Percentiles rank a stretch among this genome's conserved stretches.
These are phyloP conservation scores for Arabidopsis arenosa DNA, from an alignment of 345 rosid species.

Conservation along the genomic window DNA sequence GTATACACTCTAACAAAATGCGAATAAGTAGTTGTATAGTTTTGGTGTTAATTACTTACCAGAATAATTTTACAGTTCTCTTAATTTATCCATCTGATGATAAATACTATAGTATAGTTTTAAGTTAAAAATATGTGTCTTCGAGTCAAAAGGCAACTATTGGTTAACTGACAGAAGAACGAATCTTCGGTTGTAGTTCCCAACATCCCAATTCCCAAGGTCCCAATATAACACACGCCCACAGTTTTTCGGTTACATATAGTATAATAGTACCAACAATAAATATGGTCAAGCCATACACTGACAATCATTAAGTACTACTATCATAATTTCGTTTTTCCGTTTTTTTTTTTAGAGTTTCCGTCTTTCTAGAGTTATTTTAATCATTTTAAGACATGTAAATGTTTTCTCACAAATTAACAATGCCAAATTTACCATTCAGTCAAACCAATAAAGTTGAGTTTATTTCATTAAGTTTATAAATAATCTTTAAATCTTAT, in stretches of 20 bases:
- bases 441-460: too few species aligned
- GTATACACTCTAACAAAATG: too few species aligned
- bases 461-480: too few species aligned
- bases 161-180: conserved; percentile 29
- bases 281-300: conserved; percentile 12
- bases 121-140: background rate
- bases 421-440: too few species aligned
- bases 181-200: conserved; percentile 32
- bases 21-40: background rate
- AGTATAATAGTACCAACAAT: background rate
- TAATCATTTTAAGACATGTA: too few species aligned
- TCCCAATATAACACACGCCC: conserved; percentile 28
- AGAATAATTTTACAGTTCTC: too few species aligned
- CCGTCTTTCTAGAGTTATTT: too few species aligned
- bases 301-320: background rate
- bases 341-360: too few species aligned
- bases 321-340: too few species aligned
- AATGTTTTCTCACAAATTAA: too few species aligned
- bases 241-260: background rate
- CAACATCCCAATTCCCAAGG: background rate
- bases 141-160: conserved; percentile 25
- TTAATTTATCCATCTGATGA: too few species aligned
- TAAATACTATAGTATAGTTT: too few species aligned
- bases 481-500: background rate
- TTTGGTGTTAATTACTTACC: background rate